These are phyloP conservation scores for Suaeda aralocaspica DNA, from an alignment of 148 eudicot species.

Conservation along the genomic window DNA sequence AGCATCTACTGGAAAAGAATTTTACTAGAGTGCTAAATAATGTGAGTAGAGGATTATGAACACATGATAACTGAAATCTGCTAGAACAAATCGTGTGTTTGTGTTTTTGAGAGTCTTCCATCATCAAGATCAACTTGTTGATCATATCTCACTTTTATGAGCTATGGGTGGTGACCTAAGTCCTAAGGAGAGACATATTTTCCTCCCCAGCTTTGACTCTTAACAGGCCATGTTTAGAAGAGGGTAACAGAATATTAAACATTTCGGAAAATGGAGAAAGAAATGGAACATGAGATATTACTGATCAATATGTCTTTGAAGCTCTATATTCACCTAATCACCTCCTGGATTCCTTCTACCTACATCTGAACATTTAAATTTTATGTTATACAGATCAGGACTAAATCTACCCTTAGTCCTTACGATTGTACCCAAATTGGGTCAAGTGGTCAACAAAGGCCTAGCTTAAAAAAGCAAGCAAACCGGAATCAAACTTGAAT, in stretches of 20 bases:
- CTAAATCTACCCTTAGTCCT: not conserved
- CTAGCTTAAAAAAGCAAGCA: not conserved
- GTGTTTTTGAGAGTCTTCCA: not conserved
- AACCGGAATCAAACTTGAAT: slow-evolving; percentile 1
- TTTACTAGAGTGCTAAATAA: not conserved
- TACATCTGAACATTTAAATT: not conserved
- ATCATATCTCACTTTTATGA: not conserved
- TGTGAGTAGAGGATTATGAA: not conserved
- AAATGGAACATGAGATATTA: not conserved
- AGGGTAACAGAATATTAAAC: not conserved
- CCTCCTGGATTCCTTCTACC: slow-evolving; percentile 1
- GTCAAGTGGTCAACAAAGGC: not conserved
- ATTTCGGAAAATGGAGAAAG: not conserved
- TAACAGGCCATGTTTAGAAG: not conserved
- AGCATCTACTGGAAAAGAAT: not conserved
- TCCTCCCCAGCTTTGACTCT: not conserved
- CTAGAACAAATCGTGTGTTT: not conserved
- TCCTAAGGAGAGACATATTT: not conserved
- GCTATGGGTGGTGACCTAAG: not conserved
- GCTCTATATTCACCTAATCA: not conserved
- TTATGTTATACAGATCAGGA: not conserved
- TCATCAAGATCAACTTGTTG: not conserved
- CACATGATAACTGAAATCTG: too few relatives aligned
- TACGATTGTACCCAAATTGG: not conserved
- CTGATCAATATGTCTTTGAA: not conserved